phyloP scores from a whole-genome alignment of 345 rosid species.

The Orychophragmus violaceus region DNA sequence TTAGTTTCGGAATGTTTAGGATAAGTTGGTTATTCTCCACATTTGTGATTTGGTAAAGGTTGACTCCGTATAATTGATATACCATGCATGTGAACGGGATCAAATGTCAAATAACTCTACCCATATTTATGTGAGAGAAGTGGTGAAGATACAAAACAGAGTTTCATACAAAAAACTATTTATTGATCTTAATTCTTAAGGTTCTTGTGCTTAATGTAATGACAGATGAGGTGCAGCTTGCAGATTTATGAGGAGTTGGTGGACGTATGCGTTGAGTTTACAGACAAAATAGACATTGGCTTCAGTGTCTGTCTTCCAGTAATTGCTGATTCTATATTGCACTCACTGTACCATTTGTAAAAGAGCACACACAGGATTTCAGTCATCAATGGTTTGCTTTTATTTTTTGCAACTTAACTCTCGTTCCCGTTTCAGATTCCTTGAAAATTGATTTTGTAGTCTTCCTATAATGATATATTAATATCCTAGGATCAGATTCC shows the following conservation, averaged over 20 bases:
- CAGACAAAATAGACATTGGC: too few species aligned
- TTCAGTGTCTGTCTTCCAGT: too few species aligned
- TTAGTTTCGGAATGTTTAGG: not conserved
- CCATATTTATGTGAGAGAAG: not conserved
- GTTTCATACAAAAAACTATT: too few species aligned
- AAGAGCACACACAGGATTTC: not conserved
- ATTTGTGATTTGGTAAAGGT: not conserved
- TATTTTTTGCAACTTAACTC: too few species aligned
- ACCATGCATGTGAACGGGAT: not conserved
- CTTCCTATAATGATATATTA: too few species aligned
- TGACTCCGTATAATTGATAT: not conserved
- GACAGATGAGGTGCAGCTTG: not conserved
- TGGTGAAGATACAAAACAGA: not conserved
- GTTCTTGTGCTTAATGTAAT: not conserved
- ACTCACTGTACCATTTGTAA: conserved; percentile 7
- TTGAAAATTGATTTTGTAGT: too few species aligned
- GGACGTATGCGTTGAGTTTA: not conserved
- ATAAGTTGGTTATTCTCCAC: not conserved
- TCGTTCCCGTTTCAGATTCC: too few species aligned
- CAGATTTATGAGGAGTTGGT: not conserved
- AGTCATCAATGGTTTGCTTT: too few species aligned
- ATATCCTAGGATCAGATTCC: too few species aligned
- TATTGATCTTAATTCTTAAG: not conserved
- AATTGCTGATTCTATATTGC: not conserved
- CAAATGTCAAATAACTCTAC: too few species aligned